Evolutionary conservation across 345 rosid genomes (phyloP).

Genomic region (Eucalyptus melliodora): DNA sequence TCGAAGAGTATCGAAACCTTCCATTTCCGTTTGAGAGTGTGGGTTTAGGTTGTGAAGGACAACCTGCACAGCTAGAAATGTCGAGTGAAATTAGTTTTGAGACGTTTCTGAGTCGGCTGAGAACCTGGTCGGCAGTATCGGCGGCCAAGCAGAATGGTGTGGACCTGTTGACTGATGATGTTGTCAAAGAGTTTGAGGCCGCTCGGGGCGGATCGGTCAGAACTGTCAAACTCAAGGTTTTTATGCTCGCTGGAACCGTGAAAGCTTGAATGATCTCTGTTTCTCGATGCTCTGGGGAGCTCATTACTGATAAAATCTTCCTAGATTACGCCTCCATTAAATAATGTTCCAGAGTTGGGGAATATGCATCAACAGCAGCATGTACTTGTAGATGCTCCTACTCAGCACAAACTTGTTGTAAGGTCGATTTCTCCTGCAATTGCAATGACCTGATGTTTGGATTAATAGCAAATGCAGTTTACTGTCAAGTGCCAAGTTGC

Average conservation of each 20-base stretch:
- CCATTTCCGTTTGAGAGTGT: constrained; percentile 55
- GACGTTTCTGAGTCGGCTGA: constrained; percentile 17
- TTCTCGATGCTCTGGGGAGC: background rate
- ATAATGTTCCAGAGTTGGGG: background rate
- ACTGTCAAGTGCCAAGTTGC: background rate
- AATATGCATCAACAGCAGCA: background rate
- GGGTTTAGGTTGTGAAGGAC: constrained; percentile 47
- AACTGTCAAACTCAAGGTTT: constrained; percentile 29
- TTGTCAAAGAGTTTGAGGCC: constrained; percentile 33
- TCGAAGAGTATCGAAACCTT: constrained; percentile 32
- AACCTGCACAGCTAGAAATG: constrained; percentile 36
- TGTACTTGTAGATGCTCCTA: background rate
- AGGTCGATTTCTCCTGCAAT: background rate
- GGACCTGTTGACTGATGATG: constrained; percentile 39
- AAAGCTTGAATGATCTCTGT: background rate
- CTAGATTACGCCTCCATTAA: background rate
- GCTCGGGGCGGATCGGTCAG: constrained; percentile 64
- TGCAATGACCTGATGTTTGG: background rate
- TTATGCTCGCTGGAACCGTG: constrained; percentile 52
- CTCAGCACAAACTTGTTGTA: background rate
- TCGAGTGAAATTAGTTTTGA: constrained; percentile 28
- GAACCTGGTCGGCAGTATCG: constrained; percentile 31
- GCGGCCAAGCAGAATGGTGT: constrained; percentile 47
- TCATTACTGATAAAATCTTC: background rate
- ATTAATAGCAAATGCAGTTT: background rate